These are phyloP conservation scores for Wickerhamomyces alni DNA, from an alignment of 805 yeast species.

Conservation along the genomic window DNA sequence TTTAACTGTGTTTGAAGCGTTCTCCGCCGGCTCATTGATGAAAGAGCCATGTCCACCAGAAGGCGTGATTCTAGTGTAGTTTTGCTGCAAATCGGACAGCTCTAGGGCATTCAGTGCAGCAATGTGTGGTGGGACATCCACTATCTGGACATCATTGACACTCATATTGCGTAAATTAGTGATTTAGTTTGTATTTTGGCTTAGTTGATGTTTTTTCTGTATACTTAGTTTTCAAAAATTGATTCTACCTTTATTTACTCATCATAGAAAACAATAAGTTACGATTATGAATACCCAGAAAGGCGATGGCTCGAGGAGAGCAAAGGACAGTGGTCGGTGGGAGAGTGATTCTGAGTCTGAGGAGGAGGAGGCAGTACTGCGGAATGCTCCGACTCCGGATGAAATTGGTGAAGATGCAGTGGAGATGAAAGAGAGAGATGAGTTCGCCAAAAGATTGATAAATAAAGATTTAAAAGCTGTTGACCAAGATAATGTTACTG, in stretches of 20 bases:
- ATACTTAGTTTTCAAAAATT: too few species aligned
- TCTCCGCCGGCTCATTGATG: not conserved
- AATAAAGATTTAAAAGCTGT: conserved; percentile 1
- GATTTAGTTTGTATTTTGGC: too few species aligned
- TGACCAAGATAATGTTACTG: conserved; percentile 2
- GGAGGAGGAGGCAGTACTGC: conserved; percentile 26
- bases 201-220: too few species aligned
- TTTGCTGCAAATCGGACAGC: not conserved
- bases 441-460: conserved; percentile 21
- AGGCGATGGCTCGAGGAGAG: conserved; percentile 6
- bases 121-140: too few species aligned
- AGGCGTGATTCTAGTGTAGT: conserved; percentile 11
- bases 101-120: not conserved
- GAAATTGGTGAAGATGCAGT: conserved; percentile 3
- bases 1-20: not conserved
- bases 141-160: too few species aligned
- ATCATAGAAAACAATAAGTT: too few species aligned
- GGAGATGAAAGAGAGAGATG: conserved; percentile 25
- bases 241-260: too few species aligned
- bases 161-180: too few species aligned
- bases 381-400: conserved; percentile 34
- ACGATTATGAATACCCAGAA: not conserved
- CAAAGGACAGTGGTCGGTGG: conserved; percentile 2
- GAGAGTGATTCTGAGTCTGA: conserved; percentile 30
- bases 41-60: conserved; percentile 10